phyloP scores from a whole-genome alignment of 768 basidiomycete genomes.

The Tulasnella sp. region DNA sequence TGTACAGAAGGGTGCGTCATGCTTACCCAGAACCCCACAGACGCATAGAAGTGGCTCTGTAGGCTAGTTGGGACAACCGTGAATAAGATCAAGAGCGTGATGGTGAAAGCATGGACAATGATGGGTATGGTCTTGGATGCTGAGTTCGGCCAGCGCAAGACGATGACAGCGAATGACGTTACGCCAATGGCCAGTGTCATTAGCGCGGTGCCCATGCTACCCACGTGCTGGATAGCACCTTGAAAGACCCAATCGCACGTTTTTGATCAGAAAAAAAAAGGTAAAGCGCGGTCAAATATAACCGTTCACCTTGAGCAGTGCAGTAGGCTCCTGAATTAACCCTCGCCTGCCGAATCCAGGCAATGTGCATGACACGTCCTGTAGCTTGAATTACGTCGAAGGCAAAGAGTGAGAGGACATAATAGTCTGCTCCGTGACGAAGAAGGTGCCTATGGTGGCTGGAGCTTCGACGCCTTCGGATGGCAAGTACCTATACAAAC shows the following conservation, averaged over 20 bases:
- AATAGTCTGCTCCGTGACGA: neutral
- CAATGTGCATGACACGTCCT: slow-evolving; percentile 1
- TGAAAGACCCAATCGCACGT: too few species aligned
- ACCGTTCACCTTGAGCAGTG: too few species aligned
- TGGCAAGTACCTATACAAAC: neutral
- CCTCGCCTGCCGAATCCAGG: slow-evolving; percentile 3
- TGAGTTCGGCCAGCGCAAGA: slow-evolving; percentile 27
- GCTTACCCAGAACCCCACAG: neutral
- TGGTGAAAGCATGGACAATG: slow-evolving; percentile 26
- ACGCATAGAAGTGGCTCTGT: slow-evolving; percentile 19
- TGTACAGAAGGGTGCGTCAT: neutral
- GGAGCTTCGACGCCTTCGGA: neutral
- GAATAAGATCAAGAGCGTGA: slow-evolving; percentile 31
- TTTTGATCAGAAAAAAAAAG: too few species aligned
- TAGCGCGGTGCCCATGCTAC: slow-evolving; percentile 35
- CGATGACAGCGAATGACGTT: slow-evolving; percentile 33
- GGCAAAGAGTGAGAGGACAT: slow-evolving; percentile 4
- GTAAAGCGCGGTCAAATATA: too few species aligned
- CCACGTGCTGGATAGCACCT: slow-evolving; percentile 33
- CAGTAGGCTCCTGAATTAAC: neutral
- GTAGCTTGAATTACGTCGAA: neutral
- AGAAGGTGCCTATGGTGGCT: too few species aligned
- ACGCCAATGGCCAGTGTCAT: too few species aligned
- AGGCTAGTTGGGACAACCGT: slow-evolving; percentile 19
- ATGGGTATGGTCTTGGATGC: slow-evolving; percentile 28